Conservation (phyloP, 371 early-diverging fungal species). For the Rhizopus microsporus region DNA sequence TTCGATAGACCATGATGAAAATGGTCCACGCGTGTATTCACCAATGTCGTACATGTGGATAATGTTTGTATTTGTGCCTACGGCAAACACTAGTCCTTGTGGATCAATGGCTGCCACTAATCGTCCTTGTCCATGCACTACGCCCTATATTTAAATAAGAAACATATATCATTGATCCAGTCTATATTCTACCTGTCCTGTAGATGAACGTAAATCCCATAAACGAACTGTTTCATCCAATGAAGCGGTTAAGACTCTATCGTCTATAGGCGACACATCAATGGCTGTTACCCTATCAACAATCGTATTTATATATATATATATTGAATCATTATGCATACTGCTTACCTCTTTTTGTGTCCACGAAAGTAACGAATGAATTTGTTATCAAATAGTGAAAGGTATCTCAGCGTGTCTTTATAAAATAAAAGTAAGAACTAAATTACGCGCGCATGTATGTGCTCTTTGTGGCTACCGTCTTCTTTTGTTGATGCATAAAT, state of each 20-base stretch:
- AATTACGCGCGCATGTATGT: too few species aligned
- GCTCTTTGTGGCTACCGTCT: conserved; percentile 61
- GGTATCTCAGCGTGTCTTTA: conserved; percentile 85
- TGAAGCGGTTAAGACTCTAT: conserved; percentile 73
- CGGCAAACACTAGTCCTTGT: conserved; percentile 77
- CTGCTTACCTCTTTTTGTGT: conserved; percentile 69
- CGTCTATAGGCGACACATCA: conserved; percentile 81
- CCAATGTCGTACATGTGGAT: conserved; percentile 72
- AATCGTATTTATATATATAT: not conserved
- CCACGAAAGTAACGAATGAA: conserved; percentile 91
- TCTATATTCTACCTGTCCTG: conserved; percentile 56
- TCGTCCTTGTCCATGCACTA: conserved; percentile 47
- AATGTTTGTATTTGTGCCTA: conserved; percentile 51
- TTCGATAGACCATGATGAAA: conserved; percentile 35
- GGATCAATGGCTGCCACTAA: conserved; percentile 80
- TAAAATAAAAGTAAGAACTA: not conserved
- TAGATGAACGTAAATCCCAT: conserved; percentile 76
- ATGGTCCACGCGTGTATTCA: conserved; percentile 47
- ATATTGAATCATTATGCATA: not conserved
- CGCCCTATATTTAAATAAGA: conserved; percentile 35
- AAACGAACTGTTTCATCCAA: conserved; percentile 72
- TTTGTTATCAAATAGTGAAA: conserved; percentile 91
- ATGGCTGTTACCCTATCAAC: conserved; percentile 65
- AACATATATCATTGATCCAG: not conserved
- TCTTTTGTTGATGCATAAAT: conserved; percentile 92